These are phyloP conservation scores for Amborella trichopoda DNA, from an alignment of 164 flowering plant species.

Conservation along the genomic window DNA sequence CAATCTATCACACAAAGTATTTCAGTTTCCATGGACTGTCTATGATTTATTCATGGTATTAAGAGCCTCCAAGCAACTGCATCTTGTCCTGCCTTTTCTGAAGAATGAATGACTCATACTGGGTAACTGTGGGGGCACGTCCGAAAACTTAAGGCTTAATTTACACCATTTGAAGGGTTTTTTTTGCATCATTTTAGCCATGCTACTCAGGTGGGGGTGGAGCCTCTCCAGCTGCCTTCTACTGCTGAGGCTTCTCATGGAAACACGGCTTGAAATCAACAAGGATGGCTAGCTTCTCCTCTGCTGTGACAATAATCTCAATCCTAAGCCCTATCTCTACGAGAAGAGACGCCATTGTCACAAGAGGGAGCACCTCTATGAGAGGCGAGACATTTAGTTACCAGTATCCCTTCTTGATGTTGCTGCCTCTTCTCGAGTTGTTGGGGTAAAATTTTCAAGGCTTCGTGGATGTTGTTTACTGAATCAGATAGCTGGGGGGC, in stretches of 20 bases:
- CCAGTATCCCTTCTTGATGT: not conserved
- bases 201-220: conserved; percentile 12
- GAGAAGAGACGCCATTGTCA: conserved; percentile 40
- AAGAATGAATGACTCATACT: no score
- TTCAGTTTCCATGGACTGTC: no score
- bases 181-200: conserved; percentile 11
- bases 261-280: conserved; percentile 33
- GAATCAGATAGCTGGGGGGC: no score
- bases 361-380: conserved; percentile 41
- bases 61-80: no score
- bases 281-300: conserved; percentile 29
- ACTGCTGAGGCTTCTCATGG: conserved; percentile 17
- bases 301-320: conserved; percentile 26
- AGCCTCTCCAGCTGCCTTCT: conserved; percentile 10
- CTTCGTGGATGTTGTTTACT: conserved; percentile 7
- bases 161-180: conserved; percentile 8
- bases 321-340: conserved; percentile 47
- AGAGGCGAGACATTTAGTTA: no score
- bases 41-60: no score
- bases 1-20: no score
- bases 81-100: no score
- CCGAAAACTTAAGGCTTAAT: no score
- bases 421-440: not conserved
- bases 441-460: conserved; percentile 6
- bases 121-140: no score